These are phyloP conservation scores for Allium sativum DNA, from an alignment of 106 monocot species.

Conservation along the genomic window DNA sequence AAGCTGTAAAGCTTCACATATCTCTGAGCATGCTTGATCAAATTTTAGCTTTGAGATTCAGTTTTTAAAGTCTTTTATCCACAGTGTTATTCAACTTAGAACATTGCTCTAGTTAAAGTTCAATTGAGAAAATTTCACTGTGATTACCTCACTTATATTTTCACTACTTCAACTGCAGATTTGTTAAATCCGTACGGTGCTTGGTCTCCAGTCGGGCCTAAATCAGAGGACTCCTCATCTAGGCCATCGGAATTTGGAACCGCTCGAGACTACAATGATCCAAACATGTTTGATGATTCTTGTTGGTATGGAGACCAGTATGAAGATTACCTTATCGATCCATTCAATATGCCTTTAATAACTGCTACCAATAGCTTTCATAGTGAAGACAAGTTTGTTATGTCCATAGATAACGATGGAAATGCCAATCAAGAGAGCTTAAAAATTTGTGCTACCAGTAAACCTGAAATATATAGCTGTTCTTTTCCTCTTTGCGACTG, in stretches of 20 bases:
- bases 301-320: slow-evolving; percentile 50
- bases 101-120: too few relatives aligned
- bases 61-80: background rate
- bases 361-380: slow-evolving; percentile 6
- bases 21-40: background rate
- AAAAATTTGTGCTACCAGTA: slow-evolving; percentile 6
- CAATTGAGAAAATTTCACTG: too few relatives aligned
- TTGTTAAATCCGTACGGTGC: slow-evolving; percentile 53
- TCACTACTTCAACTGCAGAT: slow-evolving; percentile 14
- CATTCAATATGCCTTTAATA: slow-evolving; percentile 12
- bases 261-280: slow-evolving; percentile 49
- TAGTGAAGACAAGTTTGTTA: slow-evolving; percentile 57
- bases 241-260: slow-evolving; percentile 62
- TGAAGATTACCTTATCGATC: slow-evolving; percentile 16
- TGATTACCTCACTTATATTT: too few relatives aligned
- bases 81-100: too few relatives aligned
- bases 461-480: slow-evolving; percentile 21
- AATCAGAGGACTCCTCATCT: slow-evolving; percentile 44
- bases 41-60: background rate
- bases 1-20: too few relatives aligned
- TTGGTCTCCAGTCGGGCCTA: slow-evolving; percentile 37
- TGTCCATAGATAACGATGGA: slow-evolving; percentile 24
- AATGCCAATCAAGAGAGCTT: slow-evolving; percentile 9
- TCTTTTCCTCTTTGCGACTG: slow-evolving; percentile 43
- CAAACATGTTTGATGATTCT: slow-evolving; percentile 40